These are phyloP conservation scores for Endoconidiophora polonica DNA, from an alignment of 2,329 filamentous ascomycete species.

Conservation along the genomic window DNA sequence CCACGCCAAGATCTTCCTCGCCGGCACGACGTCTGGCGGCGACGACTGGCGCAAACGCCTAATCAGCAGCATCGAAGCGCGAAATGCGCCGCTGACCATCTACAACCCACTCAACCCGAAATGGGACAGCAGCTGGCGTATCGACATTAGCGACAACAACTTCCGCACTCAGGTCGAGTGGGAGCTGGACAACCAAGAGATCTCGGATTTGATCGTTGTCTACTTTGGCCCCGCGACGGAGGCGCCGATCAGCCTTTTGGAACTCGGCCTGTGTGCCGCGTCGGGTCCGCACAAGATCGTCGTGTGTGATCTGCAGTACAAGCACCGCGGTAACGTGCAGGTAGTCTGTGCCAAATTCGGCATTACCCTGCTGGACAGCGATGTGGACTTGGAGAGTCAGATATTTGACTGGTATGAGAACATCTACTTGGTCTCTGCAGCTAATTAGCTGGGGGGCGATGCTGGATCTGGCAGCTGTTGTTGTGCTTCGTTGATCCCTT, in stretches of 20 bases:
- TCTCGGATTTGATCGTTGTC: slow-evolving; percentile 36
- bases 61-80: slow-evolving; percentile 22
- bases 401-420: not conserved
- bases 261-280: slow-evolving; percentile 37
- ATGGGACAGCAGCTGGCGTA: slow-evolving; percentile 38
- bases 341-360: slow-evolving; percentile 34
- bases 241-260: slow-evolving; percentile 41
- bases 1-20: slow-evolving; percentile 33
- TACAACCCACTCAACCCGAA: slow-evolving; percentile 38
- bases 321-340: slow-evolving; percentile 44
- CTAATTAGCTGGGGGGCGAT: no score
- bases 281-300: slow-evolving; percentile 32
- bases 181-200: slow-evolving; percentile 41
- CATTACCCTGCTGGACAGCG: slow-evolving; percentile 26
- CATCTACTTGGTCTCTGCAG: no score
- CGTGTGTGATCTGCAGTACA: slow-evolving; percentile 33
- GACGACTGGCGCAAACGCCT: slow-evolving; percentile 36
- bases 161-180: slow-evolving; percentile 41
- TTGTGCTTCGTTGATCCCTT: no score
- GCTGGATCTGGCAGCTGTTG: no score
- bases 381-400: not conserved
- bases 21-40: slow-evolving; percentile 35
- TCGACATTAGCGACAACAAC: slow-evolving; percentile 28
- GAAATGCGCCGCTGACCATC: slow-evolving; percentile 30
- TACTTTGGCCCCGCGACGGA: slow-evolving; percentile 36